Base-by-base conservation (phyloP, 805 yeast species). In the Blastobotrys attinorum region DNA sequence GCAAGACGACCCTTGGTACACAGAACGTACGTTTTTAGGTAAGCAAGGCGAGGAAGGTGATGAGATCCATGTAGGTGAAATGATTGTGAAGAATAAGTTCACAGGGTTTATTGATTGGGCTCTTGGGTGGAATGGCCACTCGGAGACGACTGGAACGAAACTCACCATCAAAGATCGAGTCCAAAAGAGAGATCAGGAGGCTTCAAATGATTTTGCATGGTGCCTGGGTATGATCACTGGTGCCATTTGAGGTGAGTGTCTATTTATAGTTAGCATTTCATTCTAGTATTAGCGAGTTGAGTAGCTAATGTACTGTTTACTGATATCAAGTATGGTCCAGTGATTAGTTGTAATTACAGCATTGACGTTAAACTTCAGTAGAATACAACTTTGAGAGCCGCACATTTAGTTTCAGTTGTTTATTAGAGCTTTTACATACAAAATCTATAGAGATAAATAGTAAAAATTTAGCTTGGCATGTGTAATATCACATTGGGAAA, bases 61-160 rank as follows among this genome's bases (percentile, higher is more conserved):
- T 6, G 39, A 22, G 15, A 37, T 43, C 4, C 41, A 27, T 10
- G 43, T 15, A n/a, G 47, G 43, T 7, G 48, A 42, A n/a, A 18
- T 31, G 29, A 39, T 16, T 18, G 34, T 34, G 23, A 25, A 31
- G 31, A 48, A 37, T 38, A 35, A 41, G 39, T 23, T 50, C 23
- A 40, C 49, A 7, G 31, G 33, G 15, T 41, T 45, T 5, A 46
- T 49, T 3, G 57, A 53, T 40, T 52, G 57, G 56, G 23, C 48
- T 11, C 46, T 53, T 10, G 57, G 57, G 39, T 27, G 15, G 47
- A 37, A 22, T 47, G 15, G 34, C 49, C 17, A 40, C 32, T 29
- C 34, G 13, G 17, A 20, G n/a, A 22, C 22, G 33, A 18, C 15
- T 18, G 25, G 8, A n/a, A 13, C 23, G 16, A 21, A 23, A 27